Evolutionary conservation across 768 basidiomycete species (phyloP).

Genomic region (Lentinus tigrinus): DNA sequence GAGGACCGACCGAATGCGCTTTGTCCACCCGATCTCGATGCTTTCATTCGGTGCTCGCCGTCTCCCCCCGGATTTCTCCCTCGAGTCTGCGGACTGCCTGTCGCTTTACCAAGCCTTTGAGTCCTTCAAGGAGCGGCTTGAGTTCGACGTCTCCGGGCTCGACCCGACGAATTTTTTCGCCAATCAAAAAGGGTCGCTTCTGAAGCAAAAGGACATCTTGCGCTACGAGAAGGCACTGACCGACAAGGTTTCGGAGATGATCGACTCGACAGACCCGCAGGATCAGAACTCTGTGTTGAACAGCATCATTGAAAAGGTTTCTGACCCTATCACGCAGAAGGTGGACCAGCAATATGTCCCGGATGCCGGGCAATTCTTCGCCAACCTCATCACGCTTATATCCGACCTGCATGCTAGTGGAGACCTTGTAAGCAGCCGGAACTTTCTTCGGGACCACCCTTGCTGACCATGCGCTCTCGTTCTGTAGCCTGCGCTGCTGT

Average conservation of each 20-base stretch:
- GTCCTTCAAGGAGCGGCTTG: conserved; percentile 3
- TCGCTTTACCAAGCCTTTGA: conserved; percentile 48
- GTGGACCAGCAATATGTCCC: conserved; percentile 35
- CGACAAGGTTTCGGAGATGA: conserved; percentile 35
- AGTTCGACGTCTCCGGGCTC: conserved; percentile 32
- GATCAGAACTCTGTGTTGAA: conserved; percentile 34
- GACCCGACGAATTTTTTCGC: conserved; percentile 49
- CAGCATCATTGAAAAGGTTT: conserved; percentile 39
- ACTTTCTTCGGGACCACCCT: too few relatives aligned
- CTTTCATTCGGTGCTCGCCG: conserved; percentile 50
- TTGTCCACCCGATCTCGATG: conserved; percentile 62
- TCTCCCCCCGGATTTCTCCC: conserved; percentile 60
- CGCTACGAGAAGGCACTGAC: conserved; percentile 58
- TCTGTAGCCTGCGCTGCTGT: conserved; percentile 61
- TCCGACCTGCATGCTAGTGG: conserved; percentile 55
- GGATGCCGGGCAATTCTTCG: conserved; percentile 28
- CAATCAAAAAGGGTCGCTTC: conserved; percentile 25
- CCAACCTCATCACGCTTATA: conserved; percentile 51
- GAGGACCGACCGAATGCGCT: conserved; percentile 43
- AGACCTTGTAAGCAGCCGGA: conserved; percentile 48
- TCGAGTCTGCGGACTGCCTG: conserved; percentile 61
- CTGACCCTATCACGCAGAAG: conserved; percentile 35
- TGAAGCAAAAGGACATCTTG: conserved; percentile 62
- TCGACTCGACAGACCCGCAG: conserved; percentile 36
- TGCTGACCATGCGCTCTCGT: neutral